Evolutionary conservation across 1,284 basidiomycete genomes (phyloP), one percentile per base, ranked within the genome.

Genomic region (Cronartium quercuum): DNA sequence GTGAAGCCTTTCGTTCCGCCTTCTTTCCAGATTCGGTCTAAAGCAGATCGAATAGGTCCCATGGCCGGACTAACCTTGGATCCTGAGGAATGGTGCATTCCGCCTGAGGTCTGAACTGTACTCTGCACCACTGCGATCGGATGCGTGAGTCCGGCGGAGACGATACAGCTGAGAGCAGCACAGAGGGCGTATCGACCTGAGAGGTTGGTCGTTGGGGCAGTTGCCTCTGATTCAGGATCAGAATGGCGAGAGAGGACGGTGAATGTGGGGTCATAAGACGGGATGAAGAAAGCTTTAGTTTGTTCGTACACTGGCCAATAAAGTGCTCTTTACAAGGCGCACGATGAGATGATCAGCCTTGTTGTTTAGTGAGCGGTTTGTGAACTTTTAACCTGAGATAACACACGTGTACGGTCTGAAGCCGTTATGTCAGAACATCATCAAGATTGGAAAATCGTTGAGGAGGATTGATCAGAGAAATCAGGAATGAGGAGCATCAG

Each of bases 291-390:
- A 6, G 51, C n/a, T 55, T 55, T 55, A 5, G 51, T 55, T 55
- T 55, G 51, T 55, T 55, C 51, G 29, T 55, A 55, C n/a, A 55
- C 51, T 55, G 51, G 51, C 51, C 51, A 55, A 55, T 55, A 55
- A 4, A 55, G 51, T 21, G 51, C 51, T 55, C 51, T 55, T 6
- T n/a, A 55, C 6, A 55, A n/a, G n/a, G n/a, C n/a, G n/a, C n/a
- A n/a, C n/a, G n/a, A n/a, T n/a, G n/a, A n/a, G n/a, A n/a, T n/a
- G n/a, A n/a, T n/a, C n/a, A n/a, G n/a, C n/a, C n/a, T n/a, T n/a
- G n/a, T n/a, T n/a, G n/a, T n/a, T n/a, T n/a, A n/a, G n/a, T n/a
- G n/a, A n/a, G n/a, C n/a, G n/a, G n/a, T n/a, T n/a, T n/a, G n/a
- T n/a, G n/a, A n/a, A n/a, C n/a, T n/a, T n/a, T n/a, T n/a, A n/a